Evolutionary conservation across 495 filamentous ascomycete species (phyloP).

Genomic region (Podospora australis): DNA sequence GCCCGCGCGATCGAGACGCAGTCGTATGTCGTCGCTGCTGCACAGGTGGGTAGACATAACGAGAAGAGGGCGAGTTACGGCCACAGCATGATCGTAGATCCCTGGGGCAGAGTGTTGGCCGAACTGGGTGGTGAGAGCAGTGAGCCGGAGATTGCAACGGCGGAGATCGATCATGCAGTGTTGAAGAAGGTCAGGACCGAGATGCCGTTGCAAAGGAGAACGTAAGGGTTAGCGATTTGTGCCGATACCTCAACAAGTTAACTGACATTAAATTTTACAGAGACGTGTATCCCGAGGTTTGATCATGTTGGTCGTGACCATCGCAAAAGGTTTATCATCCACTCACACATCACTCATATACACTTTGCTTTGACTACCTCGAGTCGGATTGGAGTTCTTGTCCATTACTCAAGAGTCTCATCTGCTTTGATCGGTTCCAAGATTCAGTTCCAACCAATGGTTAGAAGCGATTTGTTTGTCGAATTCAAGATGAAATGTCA

Average conservation of each 20-base stretch:
- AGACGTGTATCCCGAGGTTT: conserved; percentile 25
- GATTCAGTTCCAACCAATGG: no score
- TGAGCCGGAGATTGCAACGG: conserved; percentile 40
- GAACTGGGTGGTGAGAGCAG: conserved; percentile 47
- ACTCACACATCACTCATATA: no score
- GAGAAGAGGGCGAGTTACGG: conserved; percentile 79
- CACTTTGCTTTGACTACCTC: no score
- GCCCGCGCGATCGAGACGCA: conserved; percentile 89
- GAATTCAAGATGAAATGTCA: no score
- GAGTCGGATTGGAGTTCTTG: no score
- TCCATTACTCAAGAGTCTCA: no score
- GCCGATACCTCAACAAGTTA: background rate
- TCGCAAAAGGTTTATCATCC: no score
- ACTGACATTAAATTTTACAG: no score
- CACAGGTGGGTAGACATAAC: conserved; percentile 64
- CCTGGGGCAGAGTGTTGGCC: conserved; percentile 75
- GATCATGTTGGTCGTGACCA: no score
- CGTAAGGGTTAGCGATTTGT: conserved; percentile 26
- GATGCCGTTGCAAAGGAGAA: conserved; percentile 57
- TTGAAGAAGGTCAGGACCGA: conserved; percentile 45
- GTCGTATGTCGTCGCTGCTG: conserved; percentile 79
- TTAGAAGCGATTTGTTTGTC: no score
- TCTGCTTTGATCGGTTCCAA: no score
- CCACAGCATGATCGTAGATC: conserved; percentile 78
- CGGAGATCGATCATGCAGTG: conserved; percentile 42